Base-by-base conservation (phyloP, 805 yeast genomes). In the Saccharomycopsis javanensis region DNA sequence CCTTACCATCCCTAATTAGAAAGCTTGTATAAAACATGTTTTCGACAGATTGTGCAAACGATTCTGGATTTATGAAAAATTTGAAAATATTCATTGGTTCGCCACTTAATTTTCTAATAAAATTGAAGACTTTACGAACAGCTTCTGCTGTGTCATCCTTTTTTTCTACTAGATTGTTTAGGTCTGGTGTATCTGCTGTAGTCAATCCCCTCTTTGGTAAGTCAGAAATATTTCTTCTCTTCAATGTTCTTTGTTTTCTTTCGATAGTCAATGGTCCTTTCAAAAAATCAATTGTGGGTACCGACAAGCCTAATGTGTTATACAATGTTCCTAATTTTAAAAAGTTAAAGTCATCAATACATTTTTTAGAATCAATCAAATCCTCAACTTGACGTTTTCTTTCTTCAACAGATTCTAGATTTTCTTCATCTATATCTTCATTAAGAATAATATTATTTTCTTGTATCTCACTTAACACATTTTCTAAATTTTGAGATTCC, bases 11-110 rank as follows among this genome's bases (percentile, higher is more conserved):
- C 64, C 83, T 79, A 1, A 89, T 79, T 50, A 92, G 71, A 64
- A 91, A 90, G 66, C 96, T 86, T 0, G 88, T 77, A 65, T 83
- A 87, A 64, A 91, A 91, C 64, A 92, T 70, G 66, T 88, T 89
- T 67, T 92, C 97, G 1, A 91, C 83, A 1, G 90, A 79, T 66
- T 85, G 90, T 0, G 86, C 74, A 68, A 85, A 91, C 5, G 92
- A 84, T 15, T 71, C 60, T 0, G 97, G 96, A 66, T 92, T 83
- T 18, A 91, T 72, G 54, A 88, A 78, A 63, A 86, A 83, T 60
- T 75, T 73, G 65, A 80, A 88, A 51, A 90, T 72, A 56, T 80
- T 80, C 7, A 89, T 74, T 7, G 74, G 74, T 18, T 63, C 62
- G 0, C 68, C 69, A 7, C 68, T 66, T 48, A 70, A 72, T 18